Evolutionary conservation across 2,329 filamentous ascomycete species (phyloP).

Genomic region (Hymenoscyphus fraxineus): DNA sequence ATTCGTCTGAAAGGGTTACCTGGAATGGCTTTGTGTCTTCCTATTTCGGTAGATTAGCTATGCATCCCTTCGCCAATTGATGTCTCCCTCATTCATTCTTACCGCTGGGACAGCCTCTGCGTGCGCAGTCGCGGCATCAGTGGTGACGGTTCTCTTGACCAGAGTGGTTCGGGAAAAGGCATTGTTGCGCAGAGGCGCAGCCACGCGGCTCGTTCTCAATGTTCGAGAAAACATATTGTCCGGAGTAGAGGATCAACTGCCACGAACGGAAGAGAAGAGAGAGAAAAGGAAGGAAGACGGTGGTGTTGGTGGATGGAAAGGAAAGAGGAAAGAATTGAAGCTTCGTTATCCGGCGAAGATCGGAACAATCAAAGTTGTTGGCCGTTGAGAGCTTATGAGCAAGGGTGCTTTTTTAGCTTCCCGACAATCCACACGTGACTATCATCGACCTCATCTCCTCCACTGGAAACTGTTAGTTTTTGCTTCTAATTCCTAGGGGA

Average conservation of each 20-base stretch:
- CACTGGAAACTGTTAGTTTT: too few relatives aligned
- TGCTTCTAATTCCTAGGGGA: too few relatives aligned
- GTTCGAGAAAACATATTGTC: conserved; percentile 67
- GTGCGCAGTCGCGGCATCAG: conserved; percentile 88
- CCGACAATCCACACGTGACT: neutral
- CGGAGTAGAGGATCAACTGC: neutral
- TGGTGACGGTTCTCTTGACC: conserved; percentile 73
- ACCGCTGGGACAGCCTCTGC: conserved; percentile 67
- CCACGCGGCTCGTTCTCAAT: conserved; percentile 57
- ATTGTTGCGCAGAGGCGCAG: conserved; percentile 50
- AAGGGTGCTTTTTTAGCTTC: neutral
- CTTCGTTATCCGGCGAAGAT: conserved; percentile 7
- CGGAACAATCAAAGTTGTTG: neutral
- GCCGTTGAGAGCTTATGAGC: neutral
- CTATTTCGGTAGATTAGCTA: conserved; percentile 42
- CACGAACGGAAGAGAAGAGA: conserved; percentile 3
- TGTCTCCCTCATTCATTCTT: conserved; percentile 33
- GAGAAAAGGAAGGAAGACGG: neutral
- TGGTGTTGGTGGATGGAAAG: conserved; percentile 1
- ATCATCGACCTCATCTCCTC: neutral
- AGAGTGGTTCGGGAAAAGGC: conserved; percentile 34
- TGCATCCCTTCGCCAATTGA: neutral
- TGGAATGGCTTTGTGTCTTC: conserved; percentile 92
- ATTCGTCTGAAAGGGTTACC: conserved; percentile 92
- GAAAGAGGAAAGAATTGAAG: conserved; percentile 3